Conservation (phyloP, 2,329 filamentous ascomycete species). For the Fusarium ambrosium region DNA sequence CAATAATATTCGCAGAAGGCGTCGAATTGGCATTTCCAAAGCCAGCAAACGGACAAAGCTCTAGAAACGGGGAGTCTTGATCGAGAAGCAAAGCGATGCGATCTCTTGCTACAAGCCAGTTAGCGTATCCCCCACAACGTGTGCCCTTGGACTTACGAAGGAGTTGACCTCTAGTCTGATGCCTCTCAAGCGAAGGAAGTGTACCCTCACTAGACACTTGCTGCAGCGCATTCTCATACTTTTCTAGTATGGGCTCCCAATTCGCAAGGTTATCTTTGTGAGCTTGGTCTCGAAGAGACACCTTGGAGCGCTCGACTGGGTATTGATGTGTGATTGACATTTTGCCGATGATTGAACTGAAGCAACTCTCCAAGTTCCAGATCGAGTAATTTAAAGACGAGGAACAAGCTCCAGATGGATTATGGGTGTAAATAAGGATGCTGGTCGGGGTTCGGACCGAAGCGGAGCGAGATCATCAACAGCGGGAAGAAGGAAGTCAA, state of each 20-base stretch:
- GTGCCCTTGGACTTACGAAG: not conserved
- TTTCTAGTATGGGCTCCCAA: not conserved
- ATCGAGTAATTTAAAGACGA: not conserved
- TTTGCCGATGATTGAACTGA: not conserved
- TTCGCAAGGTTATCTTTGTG: not conserved
- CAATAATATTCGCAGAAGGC: not conserved
- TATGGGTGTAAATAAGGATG: not conserved
- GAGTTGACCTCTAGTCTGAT: not conserved
- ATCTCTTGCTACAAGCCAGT: not conserved
- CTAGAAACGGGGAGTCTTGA: not conserved
- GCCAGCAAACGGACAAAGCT: not conserved
- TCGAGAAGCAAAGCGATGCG: slow-evolving; percentile 1
- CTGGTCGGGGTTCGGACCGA: slow-evolving; percentile 1
- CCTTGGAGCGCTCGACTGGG: slow-evolving; percentile 8
- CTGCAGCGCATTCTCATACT: not conserved
- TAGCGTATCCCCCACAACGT: not conserved
- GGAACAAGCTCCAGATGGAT: too few relatives aligned
- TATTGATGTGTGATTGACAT: not conserved
- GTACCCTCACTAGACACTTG: not conserved
- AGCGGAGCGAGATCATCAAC: not conserved
- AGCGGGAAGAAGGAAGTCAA: not conserved
- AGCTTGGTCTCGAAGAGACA: not conserved
- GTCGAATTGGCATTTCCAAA: not conserved
- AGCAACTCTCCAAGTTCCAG: not conserved
- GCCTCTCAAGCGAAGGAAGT: not conserved